Conservation (phyloP, 192 early-diverging fungal species). For the Obelidium mucronatum region DNA sequence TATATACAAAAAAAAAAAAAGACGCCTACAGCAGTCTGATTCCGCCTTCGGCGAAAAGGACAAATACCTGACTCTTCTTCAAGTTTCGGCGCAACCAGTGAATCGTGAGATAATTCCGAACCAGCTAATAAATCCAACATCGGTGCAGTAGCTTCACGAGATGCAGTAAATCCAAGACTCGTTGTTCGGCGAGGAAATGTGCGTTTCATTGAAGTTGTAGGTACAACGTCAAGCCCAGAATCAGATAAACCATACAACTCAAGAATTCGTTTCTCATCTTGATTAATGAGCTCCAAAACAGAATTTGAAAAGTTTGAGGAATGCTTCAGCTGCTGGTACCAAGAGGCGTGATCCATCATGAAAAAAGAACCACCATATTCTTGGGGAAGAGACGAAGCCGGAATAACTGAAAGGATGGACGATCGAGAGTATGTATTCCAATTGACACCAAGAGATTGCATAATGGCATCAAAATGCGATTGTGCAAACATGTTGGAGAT, state of each 20-base stretch:
- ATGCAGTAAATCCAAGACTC: too few species aligned
- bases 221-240: too few species aligned
- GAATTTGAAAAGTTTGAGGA: background rate
- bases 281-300: background rate
- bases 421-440: background rate
- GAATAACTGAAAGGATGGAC: background rate
- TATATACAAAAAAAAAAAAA: too few species aligned
- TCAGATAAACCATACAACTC: background rate
- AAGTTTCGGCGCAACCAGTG: too few species aligned
- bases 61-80: too few species aligned
- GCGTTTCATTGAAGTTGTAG: too few species aligned
- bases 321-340: background rate
- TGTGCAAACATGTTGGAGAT: background rate
- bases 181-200: too few species aligned
- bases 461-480: slow-evolving; percentile 15
- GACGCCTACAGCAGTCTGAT: too few species aligned
- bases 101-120: too few species aligned
- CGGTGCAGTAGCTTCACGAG: too few species aligned
- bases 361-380: background rate
- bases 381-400: background rate
- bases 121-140: too few species aligned
- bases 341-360: background rate
- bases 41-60: too few species aligned
- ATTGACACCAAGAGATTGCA: background rate
- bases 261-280: background rate